Conservation (phyloP, 441 rosid species). For the Croton laevigatus region DNA sequence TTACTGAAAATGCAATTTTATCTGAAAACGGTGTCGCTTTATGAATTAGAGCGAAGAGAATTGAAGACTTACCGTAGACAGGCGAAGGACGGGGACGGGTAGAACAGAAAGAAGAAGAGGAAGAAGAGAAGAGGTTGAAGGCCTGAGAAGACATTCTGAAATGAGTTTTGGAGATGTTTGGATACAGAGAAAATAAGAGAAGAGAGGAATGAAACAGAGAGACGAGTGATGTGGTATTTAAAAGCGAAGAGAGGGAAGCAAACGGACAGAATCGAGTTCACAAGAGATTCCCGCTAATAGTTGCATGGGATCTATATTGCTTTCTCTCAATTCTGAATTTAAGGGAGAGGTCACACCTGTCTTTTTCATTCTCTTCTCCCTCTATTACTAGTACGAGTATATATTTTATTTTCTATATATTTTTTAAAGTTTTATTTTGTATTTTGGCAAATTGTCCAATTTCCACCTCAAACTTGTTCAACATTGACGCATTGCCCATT, state of each 20-base stretch:
- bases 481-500: too few species aligned
- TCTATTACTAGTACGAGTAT: not conserved
- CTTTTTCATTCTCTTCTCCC: not conserved
- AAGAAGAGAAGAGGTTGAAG: slow-evolving; percentile 11
- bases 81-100: slow-evolving; percentile 6
- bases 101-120: slow-evolving; percentile 2
- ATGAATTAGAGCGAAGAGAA: not conserved
- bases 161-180: not conserved
- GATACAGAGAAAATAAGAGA: not conserved
- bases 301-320: slow-evolving; percentile 35
- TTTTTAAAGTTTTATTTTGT: too few species aligned
- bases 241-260: slow-evolving; percentile 18
- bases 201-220: not conserved
- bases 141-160: slow-evolving; percentile 29
- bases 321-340: not conserved
- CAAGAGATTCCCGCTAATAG: slow-evolving; percentile 37
- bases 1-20: too few species aligned
- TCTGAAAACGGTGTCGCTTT: too few species aligned
- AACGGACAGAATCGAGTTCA: slow-evolving; percentile 36
- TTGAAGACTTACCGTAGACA: slow-evolving; percentile 19
- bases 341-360: not conserved
- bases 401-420: too few species aligned
- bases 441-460: too few species aligned
- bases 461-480: too few species aligned
- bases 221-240: slow-evolving; percentile 6